Conservation (phyloP, 2,329 filamentous ascomycete species). For the Penicillium sp. region DNA sequence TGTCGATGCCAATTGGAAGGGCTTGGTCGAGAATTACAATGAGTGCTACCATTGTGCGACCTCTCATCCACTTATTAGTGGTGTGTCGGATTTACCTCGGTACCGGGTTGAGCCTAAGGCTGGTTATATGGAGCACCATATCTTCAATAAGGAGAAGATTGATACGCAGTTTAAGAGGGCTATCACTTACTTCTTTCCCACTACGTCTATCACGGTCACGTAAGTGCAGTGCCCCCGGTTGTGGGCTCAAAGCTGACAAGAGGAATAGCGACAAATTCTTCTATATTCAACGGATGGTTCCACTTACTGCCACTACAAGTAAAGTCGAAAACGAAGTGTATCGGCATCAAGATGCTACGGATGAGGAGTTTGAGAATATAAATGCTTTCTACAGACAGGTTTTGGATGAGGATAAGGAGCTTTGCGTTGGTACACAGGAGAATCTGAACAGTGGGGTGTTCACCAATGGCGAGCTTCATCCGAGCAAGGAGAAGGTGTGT, state of each 20-base stretch:
- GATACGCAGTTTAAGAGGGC: conserved; percentile 44
- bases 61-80: conserved; percentile 25
- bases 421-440: conserved; percentile 59
- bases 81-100: conserved; percentile 55
- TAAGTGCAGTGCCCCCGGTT: conserved; percentile 16
- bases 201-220: conserved; percentile 33
- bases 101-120: conserved; percentile 56
- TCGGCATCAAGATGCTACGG: conserved; percentile 58
- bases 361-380: conserved; percentile 60
- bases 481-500: conserved; percentile 55
- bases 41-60: conserved; percentile 30
- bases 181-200: conserved; percentile 33
- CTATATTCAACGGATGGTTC: conserved; percentile 64
- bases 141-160: conserved; percentile 50
- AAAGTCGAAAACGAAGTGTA: conserved; percentile 64
- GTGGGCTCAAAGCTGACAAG: background rate
- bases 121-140: conserved; percentile 54
- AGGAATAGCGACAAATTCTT: conserved; percentile 53
- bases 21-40: conserved; percentile 27
- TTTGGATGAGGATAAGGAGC: conserved; percentile 63
- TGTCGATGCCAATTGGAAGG: conserved; percentile 26
- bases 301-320: conserved; percentile 51
- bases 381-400: conserved; percentile 63
- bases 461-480: conserved; percentile 63
- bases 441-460: conserved; percentile 63